Evolutionary conservation across 1,284 basidiomycete genomes (phyloP).

Genomic region (Caloboletus inedulis): DNA sequence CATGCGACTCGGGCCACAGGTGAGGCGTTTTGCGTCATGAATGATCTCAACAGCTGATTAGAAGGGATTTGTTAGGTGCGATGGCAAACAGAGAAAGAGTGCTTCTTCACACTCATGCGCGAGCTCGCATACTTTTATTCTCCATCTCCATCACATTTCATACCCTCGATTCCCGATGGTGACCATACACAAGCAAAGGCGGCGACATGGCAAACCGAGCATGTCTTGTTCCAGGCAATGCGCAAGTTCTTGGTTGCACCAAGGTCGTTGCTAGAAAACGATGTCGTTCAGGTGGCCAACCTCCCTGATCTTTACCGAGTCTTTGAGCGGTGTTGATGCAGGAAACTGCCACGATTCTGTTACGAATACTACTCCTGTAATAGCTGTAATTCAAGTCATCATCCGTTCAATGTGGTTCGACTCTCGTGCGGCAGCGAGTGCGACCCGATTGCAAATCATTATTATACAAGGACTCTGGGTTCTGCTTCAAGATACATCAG

Average conservation of each 20-base stretch:
- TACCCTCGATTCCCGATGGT: slow-evolving; percentile 26
- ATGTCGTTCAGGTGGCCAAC: slow-evolving; percentile 83
- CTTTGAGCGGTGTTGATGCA: slow-evolving; percentile 77
- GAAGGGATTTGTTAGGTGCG: slow-evolving; percentile 57
- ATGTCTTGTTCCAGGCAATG: slow-evolving; percentile 82
- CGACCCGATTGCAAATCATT: not conserved
- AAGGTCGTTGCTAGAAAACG: slow-evolving; percentile 63
- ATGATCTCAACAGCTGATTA: not conserved
- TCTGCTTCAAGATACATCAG: not conserved
- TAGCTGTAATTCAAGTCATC: not conserved
- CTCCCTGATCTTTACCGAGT: slow-evolving; percentile 87
- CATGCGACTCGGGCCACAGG: slow-evolving; percentile 84
- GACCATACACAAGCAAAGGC: slow-evolving; percentile 47
- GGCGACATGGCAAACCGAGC: slow-evolving; percentile 81
- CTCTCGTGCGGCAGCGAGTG: not conserved
- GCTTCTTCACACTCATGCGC: slow-evolving; percentile 82
- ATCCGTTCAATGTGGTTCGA: not conserved
- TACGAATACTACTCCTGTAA: not conserved
- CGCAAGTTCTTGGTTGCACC: slow-evolving; percentile 72
- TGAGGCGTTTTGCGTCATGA: slow-evolving; percentile 30
- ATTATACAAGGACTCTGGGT: not conserved
- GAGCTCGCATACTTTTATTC: slow-evolving; percentile 92
- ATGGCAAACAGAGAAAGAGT: slow-evolving; percentile 83
- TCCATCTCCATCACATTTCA: slow-evolving; percentile 39
- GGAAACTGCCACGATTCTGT: slow-evolving; percentile 2